Evolutionary conservation across 257 asterid genomes (phyloP), one percentile per base, ranked within the genome.

Genomic region (Salvia rosmarinus): DNA sequence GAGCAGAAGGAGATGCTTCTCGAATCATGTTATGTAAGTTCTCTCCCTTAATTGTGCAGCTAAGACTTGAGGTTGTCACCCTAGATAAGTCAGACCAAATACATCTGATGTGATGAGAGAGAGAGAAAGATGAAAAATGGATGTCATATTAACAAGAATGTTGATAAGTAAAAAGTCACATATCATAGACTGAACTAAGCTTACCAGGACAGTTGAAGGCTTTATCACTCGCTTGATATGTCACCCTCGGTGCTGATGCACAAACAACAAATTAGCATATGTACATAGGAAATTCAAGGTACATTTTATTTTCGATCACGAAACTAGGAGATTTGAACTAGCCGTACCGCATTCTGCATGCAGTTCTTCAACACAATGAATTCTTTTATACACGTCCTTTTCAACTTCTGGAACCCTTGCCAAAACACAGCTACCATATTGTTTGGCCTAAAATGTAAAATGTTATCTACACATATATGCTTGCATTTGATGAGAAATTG

Each of bases 341-440:
- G 46, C 3, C 85, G 68, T 94, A 91, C 96, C 89, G 82, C 84
- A 50, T 76, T 91, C 82, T 88, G 88, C 96, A 89, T 86, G 90
- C 99, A 94, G 78, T 83, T 85, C 69, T 84, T 81, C 59, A 94
- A 85, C 73, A 73, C 67, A 70, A 86, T 77, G 74, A 94, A 94
- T 78, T 94, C 96, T 84, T 89, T 89, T 58, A 74, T 69, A 62
- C 99, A 91, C 96, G 79, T 94, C 95, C 32, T 65, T 86, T 77
- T 94, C 97, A 50, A 94, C 86, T 82, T 81, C 86, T 72, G 98
- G 97, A 78, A 89, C 85, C 79, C 85, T 91, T 70, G 89, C 76
- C 14, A 96, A 88, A 78, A 91, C 93, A 83, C 99, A 94, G 66
- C 79, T 82, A 46, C 98, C 95, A 17, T 91, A 94, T 47, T 79